Conservation (phyloP, 179 eudicot genomes). For the Beta macrorhiza region DNA sequence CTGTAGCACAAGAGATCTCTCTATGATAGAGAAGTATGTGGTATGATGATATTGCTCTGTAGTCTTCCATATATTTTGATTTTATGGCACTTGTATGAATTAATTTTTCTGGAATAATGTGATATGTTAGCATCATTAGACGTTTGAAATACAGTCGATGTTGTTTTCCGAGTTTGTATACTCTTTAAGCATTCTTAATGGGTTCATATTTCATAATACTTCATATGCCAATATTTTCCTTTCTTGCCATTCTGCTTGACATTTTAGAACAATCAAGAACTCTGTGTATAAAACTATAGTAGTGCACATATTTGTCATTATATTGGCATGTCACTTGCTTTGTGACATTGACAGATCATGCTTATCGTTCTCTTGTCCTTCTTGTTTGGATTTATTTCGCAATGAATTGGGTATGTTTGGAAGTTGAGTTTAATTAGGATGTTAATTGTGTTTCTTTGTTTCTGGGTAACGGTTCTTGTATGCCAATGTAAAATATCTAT, state of each 20-base stretch:
- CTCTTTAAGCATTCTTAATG: background rate
- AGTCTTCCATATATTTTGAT: constrained; percentile 2
- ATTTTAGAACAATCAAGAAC: background rate
- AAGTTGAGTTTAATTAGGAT: too few relatives aligned
- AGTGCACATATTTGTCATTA: background rate
- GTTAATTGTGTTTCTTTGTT: background rate
- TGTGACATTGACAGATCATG: background rate
- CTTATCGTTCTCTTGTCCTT: background rate
- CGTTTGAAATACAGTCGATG: background rate
- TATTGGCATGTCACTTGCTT: background rate
- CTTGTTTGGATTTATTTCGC: background rate
- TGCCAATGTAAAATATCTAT: too few relatives aligned
- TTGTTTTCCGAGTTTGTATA: background rate
- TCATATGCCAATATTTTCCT: background rate
- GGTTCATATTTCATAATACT: background rate
- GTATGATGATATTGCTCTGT: constrained; percentile 49
- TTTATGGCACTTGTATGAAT: constrained; percentile 8
- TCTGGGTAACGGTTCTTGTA: background rate
- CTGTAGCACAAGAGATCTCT: constrained; percentile 88
- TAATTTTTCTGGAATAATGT: background rate
- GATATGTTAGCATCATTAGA: background rate
- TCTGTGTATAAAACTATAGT: background rate
- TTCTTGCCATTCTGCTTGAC: background rate
- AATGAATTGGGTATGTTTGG: background rate
- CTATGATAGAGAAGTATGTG: constrained; percentile 88